Evolutionary conservation across 1,284 basidiomycete genomes (phyloP).

Genomic region (Pascua sp.): DNA sequence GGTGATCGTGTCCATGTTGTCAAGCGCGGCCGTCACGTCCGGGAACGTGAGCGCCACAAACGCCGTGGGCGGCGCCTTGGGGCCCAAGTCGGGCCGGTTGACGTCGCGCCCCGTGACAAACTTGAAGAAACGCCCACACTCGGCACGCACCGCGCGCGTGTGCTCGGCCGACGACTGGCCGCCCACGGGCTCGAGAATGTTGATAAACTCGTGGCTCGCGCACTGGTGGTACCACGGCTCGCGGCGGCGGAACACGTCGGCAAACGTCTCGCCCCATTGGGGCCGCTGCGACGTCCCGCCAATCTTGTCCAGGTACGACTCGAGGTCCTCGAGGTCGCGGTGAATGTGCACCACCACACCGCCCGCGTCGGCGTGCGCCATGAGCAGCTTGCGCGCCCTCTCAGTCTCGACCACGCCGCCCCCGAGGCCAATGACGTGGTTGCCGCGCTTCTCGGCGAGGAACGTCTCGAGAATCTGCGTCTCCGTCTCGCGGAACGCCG

Average conservation of each 20-base stretch:
- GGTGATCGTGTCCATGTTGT: constrained; percentile 67
- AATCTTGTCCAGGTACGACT: constrained; percentile 67
- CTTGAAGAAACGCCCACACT: constrained; percentile 66
- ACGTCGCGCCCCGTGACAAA: constrained; percentile 74
- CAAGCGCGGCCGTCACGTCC: constrained; percentile 69
- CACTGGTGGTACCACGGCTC: constrained; percentile 86
- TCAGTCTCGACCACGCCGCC: constrained; percentile 89
- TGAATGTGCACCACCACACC: constrained; percentile 71
- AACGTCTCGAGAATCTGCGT: constrained; percentile 61
- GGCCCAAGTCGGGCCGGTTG: constrained; percentile 56
- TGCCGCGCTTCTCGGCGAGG: constrained; percentile 57
- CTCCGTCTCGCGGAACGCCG: constrained; percentile 67
- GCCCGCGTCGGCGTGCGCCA: constrained; percentile 60
- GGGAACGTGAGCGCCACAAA: constrained; percentile 93
- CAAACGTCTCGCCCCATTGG: constrained; percentile 76
- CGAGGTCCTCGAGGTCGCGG: constrained; percentile 66
- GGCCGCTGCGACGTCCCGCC: constrained; percentile 66
- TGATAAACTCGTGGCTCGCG: constrained; percentile 79
- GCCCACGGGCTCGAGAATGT: constrained; percentile 50
- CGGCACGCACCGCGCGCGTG: constrained; percentile 37
- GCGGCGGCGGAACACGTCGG: constrained; percentile 77
- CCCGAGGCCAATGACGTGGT: constrained; percentile 83
- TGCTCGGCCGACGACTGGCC: constrained; percentile 37
- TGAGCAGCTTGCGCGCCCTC: constrained; percentile 66
- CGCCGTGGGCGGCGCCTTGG: constrained; percentile 64